phyloP scores from a whole-genome alignment of 768 basidiomycete genomes.

The Leccinum sublutescens region DNA sequence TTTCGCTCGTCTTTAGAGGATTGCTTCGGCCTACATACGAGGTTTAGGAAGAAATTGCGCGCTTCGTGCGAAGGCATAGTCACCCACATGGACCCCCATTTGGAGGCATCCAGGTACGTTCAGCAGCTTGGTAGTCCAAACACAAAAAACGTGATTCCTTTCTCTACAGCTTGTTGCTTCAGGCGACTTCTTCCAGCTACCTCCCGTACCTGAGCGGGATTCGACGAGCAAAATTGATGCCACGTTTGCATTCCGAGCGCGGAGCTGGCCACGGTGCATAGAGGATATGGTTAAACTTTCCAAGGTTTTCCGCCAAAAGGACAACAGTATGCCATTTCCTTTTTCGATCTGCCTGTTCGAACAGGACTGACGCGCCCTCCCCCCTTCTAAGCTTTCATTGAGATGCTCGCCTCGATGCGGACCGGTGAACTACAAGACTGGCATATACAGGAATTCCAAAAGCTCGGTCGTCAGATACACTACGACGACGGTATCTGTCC shows the following conservation, averaged over 20 bases:
- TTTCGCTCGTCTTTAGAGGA: constrained; percentile 35
- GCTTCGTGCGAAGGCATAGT: constrained; percentile 37
- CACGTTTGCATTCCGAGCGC: constrained; percentile 65
- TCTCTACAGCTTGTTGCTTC: constrained; percentile 59
- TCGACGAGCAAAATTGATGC: constrained; percentile 49
- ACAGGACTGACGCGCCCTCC: not conserved
- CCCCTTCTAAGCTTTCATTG: constrained; percentile 70
- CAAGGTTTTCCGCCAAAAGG: constrained; percentile 73
- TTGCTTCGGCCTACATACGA: not conserved
- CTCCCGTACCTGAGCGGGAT: constrained; percentile 59
- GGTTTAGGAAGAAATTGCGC: constrained; percentile 38
- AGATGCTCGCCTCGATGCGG: constrained; percentile 98
- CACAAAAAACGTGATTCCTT: constrained; percentile 7
- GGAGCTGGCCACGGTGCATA: constrained; percentile 58
- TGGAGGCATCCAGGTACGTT: constrained; percentile 62
- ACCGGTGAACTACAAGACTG: constrained; percentile 67
- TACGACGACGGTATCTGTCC: constrained; percentile 83
- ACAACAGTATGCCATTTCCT: constrained; percentile 39
- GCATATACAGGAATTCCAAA: constrained; percentile 69
- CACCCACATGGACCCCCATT: constrained; percentile 41
- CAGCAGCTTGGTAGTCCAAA: not conserved
- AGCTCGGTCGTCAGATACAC: constrained; percentile 57
- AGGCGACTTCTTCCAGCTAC: constrained; percentile 81
- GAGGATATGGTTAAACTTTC: constrained; percentile 44
- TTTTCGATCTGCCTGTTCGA: not conserved